Base-by-base conservation (phyloP, 2,329 filamentous ascomycete species). In the Zymoseptoria brevis region DNA sequence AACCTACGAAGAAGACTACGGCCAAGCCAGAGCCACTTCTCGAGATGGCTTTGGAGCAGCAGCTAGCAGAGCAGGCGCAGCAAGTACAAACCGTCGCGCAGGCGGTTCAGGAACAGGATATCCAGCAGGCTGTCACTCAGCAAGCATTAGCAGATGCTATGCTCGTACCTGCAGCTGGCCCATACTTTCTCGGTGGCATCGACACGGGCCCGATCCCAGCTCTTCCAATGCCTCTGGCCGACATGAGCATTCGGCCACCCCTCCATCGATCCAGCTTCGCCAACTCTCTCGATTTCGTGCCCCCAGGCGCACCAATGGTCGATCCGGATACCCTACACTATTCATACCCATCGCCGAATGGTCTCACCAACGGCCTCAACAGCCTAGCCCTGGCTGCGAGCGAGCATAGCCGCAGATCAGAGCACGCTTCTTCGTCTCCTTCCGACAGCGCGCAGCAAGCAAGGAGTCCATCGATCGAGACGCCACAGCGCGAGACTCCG, bases 361-460 rank as follows among this genome's bases (percentile, higher is more conserved):
- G 51, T 29, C 60, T 73, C 11, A 73, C 71, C 29, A 73, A 73
- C 48, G 72, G 72, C 8, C 66, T 74, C n/a, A 71, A 74, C 63
- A 73, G 70, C 53, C 67, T 74, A 50, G 72, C 72, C 5, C 62
- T 73, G 53, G 72, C 72, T 13, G 72, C 72, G 19, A 69, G 71
- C 49, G 71, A 73, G 58, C 70, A 73, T 54, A 63, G 64, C 26
- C 67, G 71, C 35, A 60, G 71, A 56, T 69, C 69, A 16, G 71
- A 73, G 62, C 69, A 72, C 60, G 62, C 64, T 8, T 41, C 35
- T 41, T 45, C 35, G 7, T 45, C 35, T n/a, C 35, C 35, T 16
- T 45, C 35, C 3, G 13, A 45, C 35, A 45, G 35, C 35, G 35
- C 35, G 16, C 35, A 45, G 16, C 57, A 57, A 41, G 65, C 66